Evolutionary conservation across 768 basidiomycete genomes (phyloP), one percentile per base, ranked within the genome.

Genomic region (Amanita jacksonii): DNA sequence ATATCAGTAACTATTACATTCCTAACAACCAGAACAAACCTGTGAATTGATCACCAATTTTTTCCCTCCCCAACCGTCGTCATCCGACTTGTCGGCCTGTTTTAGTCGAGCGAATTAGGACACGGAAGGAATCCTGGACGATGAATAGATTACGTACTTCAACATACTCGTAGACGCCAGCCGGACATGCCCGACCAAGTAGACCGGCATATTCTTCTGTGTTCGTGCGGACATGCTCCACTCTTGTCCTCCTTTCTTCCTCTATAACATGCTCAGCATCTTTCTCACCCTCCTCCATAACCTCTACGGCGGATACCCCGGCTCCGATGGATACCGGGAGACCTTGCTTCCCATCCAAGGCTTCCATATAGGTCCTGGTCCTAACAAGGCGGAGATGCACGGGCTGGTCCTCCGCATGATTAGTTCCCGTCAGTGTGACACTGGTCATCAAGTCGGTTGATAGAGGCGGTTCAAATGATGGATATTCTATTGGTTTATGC

Each of bases 1-100:
- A 42, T 39, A 48, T 31, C 27, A 28, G 12, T 12, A 28, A 44
- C 13, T 23, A 30, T 38, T 22, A 12, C 19, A n/a, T 4, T 28
- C 6, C 6, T 22, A 35, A 28, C 15, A 10, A 34, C 15, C 35
- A 30, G 43, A 13, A 46, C 20, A 39, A 22, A 87, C 86, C 72
- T 97, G 94, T 1, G 90, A 86, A 62, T 99, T 99, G 57, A 98
- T 99, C 19, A 97, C 85, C 42, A 99, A 68, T 64, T 85, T 87
- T 62, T 85, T 88, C 5, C 91, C 89, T 19, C 71, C 71, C 72
- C 82, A 89, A 0, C 77, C 79, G 8, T 45, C 44, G 3, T 19
- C n/a, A 37, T 75, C 77, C 18, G 61, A 58, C 27, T 62, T 50
- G 13, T 54, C 54, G 30, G 32, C 52, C 44, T 51, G 50, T 25